These are phyloP conservation scores for Flagelloscypha sp. DNA, from an alignment of 768 basidiomycete species.

Conservation along the genomic window DNA sequence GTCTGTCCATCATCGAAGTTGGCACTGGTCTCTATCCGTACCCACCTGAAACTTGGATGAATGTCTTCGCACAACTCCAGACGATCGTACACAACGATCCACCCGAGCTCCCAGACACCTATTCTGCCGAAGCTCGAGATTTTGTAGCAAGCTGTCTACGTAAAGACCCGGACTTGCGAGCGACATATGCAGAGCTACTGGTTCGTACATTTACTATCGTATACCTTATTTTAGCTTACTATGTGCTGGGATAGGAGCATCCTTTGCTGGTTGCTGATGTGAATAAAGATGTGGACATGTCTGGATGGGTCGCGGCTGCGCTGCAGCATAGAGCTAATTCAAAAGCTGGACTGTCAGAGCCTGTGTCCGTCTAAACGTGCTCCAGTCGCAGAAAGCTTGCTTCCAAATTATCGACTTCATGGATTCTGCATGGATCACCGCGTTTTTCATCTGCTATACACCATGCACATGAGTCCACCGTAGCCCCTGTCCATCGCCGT, in stretches of 20 bases:
- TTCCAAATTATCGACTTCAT: no score
- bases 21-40: conserved; percentile 89
- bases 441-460: no score
- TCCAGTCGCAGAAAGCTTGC: no score
- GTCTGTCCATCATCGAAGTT: conserved; percentile 89
- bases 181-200: conserved; percentile 78
- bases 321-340: no score
- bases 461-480: no score
- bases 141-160: conserved; percentile 74
- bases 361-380: no score
- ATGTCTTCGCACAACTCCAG: conserved; percentile 85
- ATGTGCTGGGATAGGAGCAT: conserved; percentile 70
- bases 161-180: conserved; percentile 72
- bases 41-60: conserved; percentile 93
- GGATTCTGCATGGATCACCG: no score
- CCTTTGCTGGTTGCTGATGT: conserved; percentile 65
- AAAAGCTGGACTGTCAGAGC: no score
- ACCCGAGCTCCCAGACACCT: conserved; percentile 35
- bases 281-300: conserved; percentile 71
- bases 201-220: conserved; percentile 28
- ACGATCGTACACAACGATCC: conserved; percentile 88
- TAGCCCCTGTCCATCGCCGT: no score
- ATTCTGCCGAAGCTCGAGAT: conserved; percentile 37
- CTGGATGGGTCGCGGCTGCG: conserved; percentile 65
- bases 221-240: background rate